Evolutionary conservation across 768 basidiomycete species (phyloP), one percentile per base, ranked within the genome.

Genomic region (Boletus patriciae): DNA sequence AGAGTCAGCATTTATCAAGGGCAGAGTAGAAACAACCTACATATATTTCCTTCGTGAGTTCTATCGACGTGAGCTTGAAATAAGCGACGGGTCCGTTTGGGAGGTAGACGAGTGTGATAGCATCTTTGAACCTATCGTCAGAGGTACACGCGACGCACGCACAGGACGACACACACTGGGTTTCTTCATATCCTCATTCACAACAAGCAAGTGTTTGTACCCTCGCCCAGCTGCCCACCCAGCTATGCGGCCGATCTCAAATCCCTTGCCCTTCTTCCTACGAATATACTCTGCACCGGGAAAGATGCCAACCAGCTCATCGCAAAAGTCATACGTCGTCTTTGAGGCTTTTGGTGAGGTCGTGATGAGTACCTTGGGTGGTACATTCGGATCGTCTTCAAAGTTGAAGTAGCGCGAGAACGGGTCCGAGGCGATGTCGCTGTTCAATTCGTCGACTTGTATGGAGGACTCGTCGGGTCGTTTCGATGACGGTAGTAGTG

Each of bases 181-280:
- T 68, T 87, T 88, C 69, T 94, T 94, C 79, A 86, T 87, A 64
- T 98, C 92, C 67, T 99, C 97, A 60, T 98, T 98, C 34, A 98
- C 92, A 3, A 99, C 92, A 42, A 91, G 79, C 60, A 98, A 69
- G 61, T 95, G 92, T 43, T 87, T 88, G 69, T 92, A 99, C 3
- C 88, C 89, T 65, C 97, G 77, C 41, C 85, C 88, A 13, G 89
- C 87, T 21, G 94, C 94, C 97, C 97, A 99, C 4, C 88, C 84
- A 31, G 95, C 91, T 66, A 98, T 91, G 57, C 87, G 78, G 0
- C 95, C 95, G 64, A 96, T 76, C 74, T 96, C 94, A 65, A 91
- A 96, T 0, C 91, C 92, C 63, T 91, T 88, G 2, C 92, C 91
- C 69, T 90, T 93, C 66, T 90, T 91, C 62, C 95, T 76, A 57